Conservation (phyloP, 345 rosid species). For the Aquilaria sinensis region DNA sequence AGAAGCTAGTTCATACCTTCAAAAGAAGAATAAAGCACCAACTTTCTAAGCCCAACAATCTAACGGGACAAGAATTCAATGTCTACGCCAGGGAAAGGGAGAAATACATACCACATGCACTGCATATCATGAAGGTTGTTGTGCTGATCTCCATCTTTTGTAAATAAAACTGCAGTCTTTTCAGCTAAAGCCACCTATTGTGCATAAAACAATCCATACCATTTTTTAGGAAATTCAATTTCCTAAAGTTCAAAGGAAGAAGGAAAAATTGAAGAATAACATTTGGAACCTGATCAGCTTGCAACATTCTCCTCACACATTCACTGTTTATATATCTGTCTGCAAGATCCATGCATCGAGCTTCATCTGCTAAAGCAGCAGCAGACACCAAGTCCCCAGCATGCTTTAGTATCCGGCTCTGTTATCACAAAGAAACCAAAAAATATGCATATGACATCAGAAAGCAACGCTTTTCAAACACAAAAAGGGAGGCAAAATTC, state of each 20-base stretch:
- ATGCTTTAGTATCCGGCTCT: conserved; percentile 98
- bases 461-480: conserved; percentile 4
- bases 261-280: conserved; percentile 6
- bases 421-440: conserved; percentile 21
- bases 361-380: conserved; percentile 97
- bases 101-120: conserved; percentile 90
- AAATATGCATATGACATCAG: neutral
- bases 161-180: conserved; percentile 87
- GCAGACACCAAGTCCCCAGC: conserved; percentile 92
- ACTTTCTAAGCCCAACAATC: conserved; percentile 5
- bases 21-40: conserved; percentile 12
- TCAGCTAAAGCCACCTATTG: conserved; percentile 84
- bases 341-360: conserved; percentile 98
- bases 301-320: conserved; percentile 96
- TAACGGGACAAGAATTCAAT: neutral
- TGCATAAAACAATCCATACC: conserved; percentile 1
- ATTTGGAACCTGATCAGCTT: conserved; percentile 88
- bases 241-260: neutral
- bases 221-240: neutral
- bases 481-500: neutral
- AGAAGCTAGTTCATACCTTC: conserved; percentile 98
- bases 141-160: conserved; percentile 98
- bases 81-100: conserved; percentile 11
- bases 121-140: conserved; percentile 99
- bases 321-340: conserved; percentile 94